Base-by-base conservation (phyloP, 495 filamentous ascomycete species). In the Durotheca rogersii region DNA sequence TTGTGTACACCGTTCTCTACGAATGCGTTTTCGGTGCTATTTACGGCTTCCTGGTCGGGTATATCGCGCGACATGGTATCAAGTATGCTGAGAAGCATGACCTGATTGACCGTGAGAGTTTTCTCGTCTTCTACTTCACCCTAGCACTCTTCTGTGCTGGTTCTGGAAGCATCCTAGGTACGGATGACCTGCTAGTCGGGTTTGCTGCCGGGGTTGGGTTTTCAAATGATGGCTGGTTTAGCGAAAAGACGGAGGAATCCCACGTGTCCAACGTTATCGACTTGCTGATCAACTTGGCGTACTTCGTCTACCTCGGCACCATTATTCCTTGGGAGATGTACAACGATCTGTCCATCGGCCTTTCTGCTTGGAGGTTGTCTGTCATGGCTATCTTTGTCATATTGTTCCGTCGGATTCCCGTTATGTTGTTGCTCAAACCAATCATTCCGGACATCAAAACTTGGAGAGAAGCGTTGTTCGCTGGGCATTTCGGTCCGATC, bases 231-330 rank as follows among this genome's bases (percentile, higher is more conserved):
- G 94, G 94, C 43, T 99, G 94, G 94, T 99, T 97, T 63, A 88
- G 86, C 7, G 87, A 96, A 63, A 96, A 96, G 74, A 99, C 94
- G 0, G 94, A 99, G 64, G 94, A 99, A 61, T 89, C 94, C 1
- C 92, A 96, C 64, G 94, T 99, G 16, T 96, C 93, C 64, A 96
- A 97, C 81, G 94, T 99, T 68, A 96, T 99, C 65, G 94, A 99
- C 76, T 69, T 99, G 56, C 71, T 99, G 45, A 81, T 99, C 70
- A 99, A 99, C 68, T 80, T 97, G 81, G 84, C 92, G 4, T 97
- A 96, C 65, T 97, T 99, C 62, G 92, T 99, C 58, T 99, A 91
- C 61, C 86, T 99, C 38, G 94, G 94, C 39, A 87, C 94, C 25
- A 95, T 99, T 68, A 90, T 99, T 41, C 94, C 94, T 0, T 99